These are phyloP conservation scores for Periconia sp. DNA, from an alignment of 2,329 filamentous ascomycete genomes.

Conservation along the genomic window DNA sequence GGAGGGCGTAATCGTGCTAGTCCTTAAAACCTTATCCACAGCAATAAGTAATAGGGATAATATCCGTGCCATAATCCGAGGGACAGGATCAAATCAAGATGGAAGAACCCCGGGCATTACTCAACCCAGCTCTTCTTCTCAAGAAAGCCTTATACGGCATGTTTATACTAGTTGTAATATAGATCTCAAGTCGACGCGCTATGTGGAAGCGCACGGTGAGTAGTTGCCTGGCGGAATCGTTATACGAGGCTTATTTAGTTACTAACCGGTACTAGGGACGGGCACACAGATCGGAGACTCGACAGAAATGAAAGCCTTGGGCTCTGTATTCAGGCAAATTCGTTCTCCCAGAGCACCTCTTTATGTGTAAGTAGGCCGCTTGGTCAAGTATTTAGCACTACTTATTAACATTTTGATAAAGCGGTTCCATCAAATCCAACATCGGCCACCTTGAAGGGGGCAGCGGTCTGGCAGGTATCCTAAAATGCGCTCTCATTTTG, in stretches of 20 bases:
- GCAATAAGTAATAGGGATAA: conserved; percentile 25
- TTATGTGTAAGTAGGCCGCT: background rate
- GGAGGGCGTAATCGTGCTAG: conserved; percentile 53
- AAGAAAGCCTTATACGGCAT: conserved; percentile 29
- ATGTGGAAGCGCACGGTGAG: conserved; percentile 23
- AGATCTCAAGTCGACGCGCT: conserved; percentile 27
- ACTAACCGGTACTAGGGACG: conserved; percentile 49
- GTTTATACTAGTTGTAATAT: conserved; percentile 43
- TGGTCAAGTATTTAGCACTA: background rate
- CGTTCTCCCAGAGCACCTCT: background rate
- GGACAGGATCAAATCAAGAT: conserved; percentile 25
- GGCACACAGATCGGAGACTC: conserved; percentile 53
- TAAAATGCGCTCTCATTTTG: conserved; percentile 24
- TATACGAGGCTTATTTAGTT: background rate
- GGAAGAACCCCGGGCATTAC: conserved; percentile 21
- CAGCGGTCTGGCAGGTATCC: conserved; percentile 20
- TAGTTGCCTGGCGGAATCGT: background rate
- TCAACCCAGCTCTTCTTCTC: conserved; percentile 47
- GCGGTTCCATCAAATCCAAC: conserved; percentile 17
- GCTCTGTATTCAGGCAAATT: conserved; percentile 9
- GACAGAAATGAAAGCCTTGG: conserved; percentile 20
- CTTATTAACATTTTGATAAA: background rate
- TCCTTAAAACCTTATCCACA: conserved; percentile 24
- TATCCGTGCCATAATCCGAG: conserved; percentile 30
- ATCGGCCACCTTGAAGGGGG: conserved; percentile 25